Evolutionary conservation across 106 monocot genomes (phyloP), one percentile per base, ranked within the genome.

Genomic region (Acorus calamus): DNA sequence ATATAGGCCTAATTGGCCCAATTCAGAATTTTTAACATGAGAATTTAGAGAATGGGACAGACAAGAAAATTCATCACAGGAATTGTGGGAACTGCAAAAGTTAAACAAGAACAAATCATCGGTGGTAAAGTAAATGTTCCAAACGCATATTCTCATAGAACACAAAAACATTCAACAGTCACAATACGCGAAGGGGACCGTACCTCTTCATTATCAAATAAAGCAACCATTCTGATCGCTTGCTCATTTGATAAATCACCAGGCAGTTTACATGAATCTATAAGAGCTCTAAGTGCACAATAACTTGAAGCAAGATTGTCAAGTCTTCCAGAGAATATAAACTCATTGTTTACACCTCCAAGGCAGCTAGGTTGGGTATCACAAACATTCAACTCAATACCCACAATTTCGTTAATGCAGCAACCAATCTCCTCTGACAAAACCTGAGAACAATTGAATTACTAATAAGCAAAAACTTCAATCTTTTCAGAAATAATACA

Each of bases 141-240:
- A n/a, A n/a, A n/a, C n/a, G n/a, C n/a, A n/a, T n/a, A n/a, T n/a
- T n/a, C n/a, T n/a, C n/a, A n/a, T n/a, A n/a, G n/a, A n/a, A n/a
- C n/a, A n/a, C n/a, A n/a, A n/a, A n/a, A n/a, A n/a, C n/a, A n/a
- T n/a, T n/a, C n/a, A n/a, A n/a, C n/a, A n/a, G n/a, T n/a, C n/a
- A n/a, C n/a, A n/a, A n/a, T n/a, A n/a, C n/a, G n/a, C n/a, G n/a
- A 4, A 11, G 44, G 63, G 44, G 9, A 57, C 46, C 14, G 55
- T 77, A 94, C 94, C 90, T 94, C 94, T 74, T 94, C 94, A 70
- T 94, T 90, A 65, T 94, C 94, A 71, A 94, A 94, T 46, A 94
- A 62, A 47, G 94, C 89, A 71, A 90, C 77, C 89, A 94, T 94
- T 84, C 94, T 87, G 71, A 94, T 78, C 9, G 89, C 77, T 13